Base-by-base conservation (phyloP, 306 rosid species). In the Vigna reflexopilosa region DNA sequence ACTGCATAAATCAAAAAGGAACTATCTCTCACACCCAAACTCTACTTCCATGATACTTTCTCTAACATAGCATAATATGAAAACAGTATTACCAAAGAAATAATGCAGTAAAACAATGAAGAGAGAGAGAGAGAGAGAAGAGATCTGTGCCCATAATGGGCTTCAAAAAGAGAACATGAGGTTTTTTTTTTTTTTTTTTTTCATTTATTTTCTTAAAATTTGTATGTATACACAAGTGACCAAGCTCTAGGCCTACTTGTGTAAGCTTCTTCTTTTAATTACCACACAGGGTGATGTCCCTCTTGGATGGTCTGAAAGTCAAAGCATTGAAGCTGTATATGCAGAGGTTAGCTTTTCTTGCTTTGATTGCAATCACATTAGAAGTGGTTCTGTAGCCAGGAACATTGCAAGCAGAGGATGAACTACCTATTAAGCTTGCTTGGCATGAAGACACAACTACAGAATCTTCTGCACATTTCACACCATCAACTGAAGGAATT, bases 401-500 rank as follows among this genome's bases (percentile, higher is more conserved):
- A 83, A 90, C 88, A 88, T 95, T 83, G 87, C 98, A 95, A 13
- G 93, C 82, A 63, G 97, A 68, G 65, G 95, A 76, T 75, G 90
- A 76, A 67, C 93, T 95, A 71, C 88, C 64, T 24, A 92, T 83
- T 71, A 95, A 75, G 70, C 85, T 92, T 73, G 98, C 97, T 50
- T 86, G 77, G 76, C 98, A 95, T 1, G 94, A 87, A 40, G 97
- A 92, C 38, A 80, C 88, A 12, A 95, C 79, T 19, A 75, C 88
- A 9, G 98, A 88, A 45, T 90, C 97, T 77, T 92, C 95, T 38
- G 97, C 97, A 61, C 98, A 95, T 81, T 85, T 91, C 68, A 95
- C 90, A 58, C 98, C 98, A 62, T 95, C 98, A 50, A 95, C 87
- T 10, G 97, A 88, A 63, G 98, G 98, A 58, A 95, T 91, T 79